Evolutionary conservation across 2,329 filamentous ascomycete genomes (phyloP).

Genomic region (Aspergillus niger): DNA sequence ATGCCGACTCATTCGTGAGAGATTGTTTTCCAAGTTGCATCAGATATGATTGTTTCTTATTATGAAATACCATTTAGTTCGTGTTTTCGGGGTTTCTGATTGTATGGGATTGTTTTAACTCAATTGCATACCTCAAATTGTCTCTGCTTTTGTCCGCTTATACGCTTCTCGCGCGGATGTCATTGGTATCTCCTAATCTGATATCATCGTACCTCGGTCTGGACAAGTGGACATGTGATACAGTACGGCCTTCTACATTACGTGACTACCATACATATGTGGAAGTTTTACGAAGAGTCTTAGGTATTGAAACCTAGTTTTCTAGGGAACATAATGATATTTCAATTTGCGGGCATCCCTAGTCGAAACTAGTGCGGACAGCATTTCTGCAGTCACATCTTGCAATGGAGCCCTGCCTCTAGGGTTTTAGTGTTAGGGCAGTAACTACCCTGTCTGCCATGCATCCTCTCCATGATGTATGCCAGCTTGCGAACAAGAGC

Average conservation of each 20-base stretch:
- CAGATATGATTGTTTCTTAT: neutral
- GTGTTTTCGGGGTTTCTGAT: neutral
- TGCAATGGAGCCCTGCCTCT: neutral
- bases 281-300: neutral
- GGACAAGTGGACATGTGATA: too few species aligned
- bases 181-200: too few species aligned
- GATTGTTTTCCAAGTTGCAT: neutral
- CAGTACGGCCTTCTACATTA: too few species aligned
- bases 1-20: conserved; percentile 72
- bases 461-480: neutral
- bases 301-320: neutral
- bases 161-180: too few species aligned
- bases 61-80: neutral
- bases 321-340: neutral
- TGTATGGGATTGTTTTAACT: neutral
- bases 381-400: too few species aligned
- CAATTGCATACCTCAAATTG: neutral
- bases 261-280: neutral
- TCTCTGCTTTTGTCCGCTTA: neutral
- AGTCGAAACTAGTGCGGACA: neutral
- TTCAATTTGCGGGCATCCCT: neutral
- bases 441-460: neutral
- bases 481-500: neutral
- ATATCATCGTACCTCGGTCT: too few species aligned
- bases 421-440: neutral